A percentile compares a stretch with the other conserved stretches of the same genome.
phyloP scores from a whole-genome alignment of 2,329 filamentous ascomycete species.

The Nemania sp. region DNA sequence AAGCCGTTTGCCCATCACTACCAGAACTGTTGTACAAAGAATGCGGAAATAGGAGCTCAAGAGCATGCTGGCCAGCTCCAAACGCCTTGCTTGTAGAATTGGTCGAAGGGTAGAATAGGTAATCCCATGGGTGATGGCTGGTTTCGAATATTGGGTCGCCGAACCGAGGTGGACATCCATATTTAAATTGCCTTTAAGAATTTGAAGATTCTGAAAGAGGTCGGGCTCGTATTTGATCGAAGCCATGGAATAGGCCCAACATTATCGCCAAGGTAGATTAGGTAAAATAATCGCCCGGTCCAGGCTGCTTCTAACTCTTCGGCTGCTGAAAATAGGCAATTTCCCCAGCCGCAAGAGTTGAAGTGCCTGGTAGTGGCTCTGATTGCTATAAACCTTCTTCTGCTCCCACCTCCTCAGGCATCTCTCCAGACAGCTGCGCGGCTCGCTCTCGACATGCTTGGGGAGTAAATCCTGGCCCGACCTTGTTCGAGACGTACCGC shows the following conservation, averaged over 20 bases:
- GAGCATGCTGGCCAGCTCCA: constrained; percentile 21
- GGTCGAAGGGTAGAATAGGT: constrained; percentile 22
- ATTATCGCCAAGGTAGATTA: constrained; percentile 20
- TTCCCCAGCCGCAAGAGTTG: constrained; percentile 52
- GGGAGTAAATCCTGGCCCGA: constrained; percentile 87
- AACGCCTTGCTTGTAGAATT: constrained; percentile 29
- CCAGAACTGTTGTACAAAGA: constrained; percentile 36
- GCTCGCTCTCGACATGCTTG: constrained; percentile 83
- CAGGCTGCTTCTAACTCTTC: constrained; percentile 36
- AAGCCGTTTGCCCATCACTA: constrained; percentile 22
- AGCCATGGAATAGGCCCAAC: constrained; percentile 18
- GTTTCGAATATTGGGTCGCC: constrained; percentile 8
- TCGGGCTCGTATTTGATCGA: constrained; percentile 2
- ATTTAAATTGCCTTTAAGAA: constrained; percentile 17
- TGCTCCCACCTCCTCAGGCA: constrained; percentile 34
- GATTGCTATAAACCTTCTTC: constrained; percentile 57
- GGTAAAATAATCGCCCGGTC: constrained; percentile 15
- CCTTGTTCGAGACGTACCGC: constrained; percentile 88
- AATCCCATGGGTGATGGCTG: constrained; percentile 5
- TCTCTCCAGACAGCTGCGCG: constrained; percentile 59
- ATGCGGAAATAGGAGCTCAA: constrained; percentile 24
- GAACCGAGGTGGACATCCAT: constrained; percentile 14
- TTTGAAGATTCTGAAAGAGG: constrained; percentile 8
- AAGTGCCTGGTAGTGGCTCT: constrained; percentile 54
- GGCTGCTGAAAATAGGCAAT: constrained; percentile 50